Evolutionary conservation across 495 filamentous ascomycete genomes (phyloP).

Genomic region (Penicillium robsamsonii): DNA sequence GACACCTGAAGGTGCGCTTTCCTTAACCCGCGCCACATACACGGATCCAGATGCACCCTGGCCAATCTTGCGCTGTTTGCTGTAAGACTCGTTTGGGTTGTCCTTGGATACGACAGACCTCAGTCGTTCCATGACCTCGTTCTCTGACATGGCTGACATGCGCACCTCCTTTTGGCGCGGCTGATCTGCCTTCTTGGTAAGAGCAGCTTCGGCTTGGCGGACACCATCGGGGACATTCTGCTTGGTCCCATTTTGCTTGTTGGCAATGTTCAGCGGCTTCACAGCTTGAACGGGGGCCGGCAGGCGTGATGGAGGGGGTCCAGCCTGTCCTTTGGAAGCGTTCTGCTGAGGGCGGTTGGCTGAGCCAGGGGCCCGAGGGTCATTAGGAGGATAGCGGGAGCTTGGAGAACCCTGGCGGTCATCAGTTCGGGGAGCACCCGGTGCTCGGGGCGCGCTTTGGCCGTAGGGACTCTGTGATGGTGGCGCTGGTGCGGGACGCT

Average conservation of each 20-base stretch:
- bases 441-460: slow-evolving; percentile 21
- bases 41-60: slow-evolving; percentile 97
- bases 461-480: slow-evolving; percentile 33
- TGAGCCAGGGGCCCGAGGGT: slow-evolving; percentile 45
- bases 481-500: slow-evolving; percentile 59
- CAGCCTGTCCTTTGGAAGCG: slow-evolving; percentile 34
- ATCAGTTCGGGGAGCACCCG: slow-evolving; percentile 26
- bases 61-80: slow-evolving; percentile 98
- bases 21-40: slow-evolving; percentile 91
- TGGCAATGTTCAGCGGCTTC: slow-evolving; percentile 87
- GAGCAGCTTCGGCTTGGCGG: slow-evolving; percentile 76
- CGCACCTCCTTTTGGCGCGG: slow-evolving; percentile 84
- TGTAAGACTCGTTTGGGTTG: slow-evolving; percentile 87
- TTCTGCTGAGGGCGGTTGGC: slow-evolving; percentile 44
- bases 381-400: slow-evolving; percentile 37
- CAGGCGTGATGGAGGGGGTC: slow-evolving; percentile 50
- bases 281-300: slow-evolving; percentile 66
- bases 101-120: slow-evolving; percentile 90
- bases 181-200: slow-evolving; percentile 65
- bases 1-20: slow-evolving; percentile 62
- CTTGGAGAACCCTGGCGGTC: slow-evolving; percentile 33
- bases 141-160: slow-evolving; percentile 96
- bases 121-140: slow-evolving; percentile 92
- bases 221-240: slow-evolving; percentile 56
- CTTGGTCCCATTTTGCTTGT: slow-evolving; percentile 61